Evolutionary conservation across 441 rosid species (phyloP), one percentile per base, ranked within the genome.

Genomic region (Gossypium aridum): DNA sequence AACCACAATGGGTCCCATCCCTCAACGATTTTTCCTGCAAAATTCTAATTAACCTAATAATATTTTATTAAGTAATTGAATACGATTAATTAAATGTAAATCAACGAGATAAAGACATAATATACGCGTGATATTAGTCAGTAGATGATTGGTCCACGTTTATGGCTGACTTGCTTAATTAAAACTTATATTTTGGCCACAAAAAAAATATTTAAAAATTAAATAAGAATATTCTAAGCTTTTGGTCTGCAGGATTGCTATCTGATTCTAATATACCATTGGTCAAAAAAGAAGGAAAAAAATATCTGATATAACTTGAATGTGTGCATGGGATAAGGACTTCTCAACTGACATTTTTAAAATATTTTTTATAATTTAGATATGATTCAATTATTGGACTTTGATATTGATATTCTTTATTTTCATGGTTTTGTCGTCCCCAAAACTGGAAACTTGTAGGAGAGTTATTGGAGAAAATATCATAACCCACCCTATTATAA

Each of bases 91-190:
- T 65, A 3, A 77, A 62, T 14, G 28, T 53, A 49, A 69, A 77
- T 65, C 3, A 77, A 56, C 7, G 39, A 7, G 74, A 59, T 20
- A 56, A 5, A 14, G 57, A 60, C 4, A 14, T 14, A 62, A 13
- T 2, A 17, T 62, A 26, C 78, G 86, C 79, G 83, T 82, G 5
- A 10, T 14, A 79, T 43, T 17, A 14, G 83, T 79, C 83, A 25
- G 3, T 0, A 17, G 4, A 2, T 70, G 62, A 57, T 77, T 83
- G 86, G 86, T 53, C 78, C 88, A 83, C 83, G 83, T 76, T 28
- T 4, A 19, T 2, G 3, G 3, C 17, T 0, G 20, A 12, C 10
- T 37, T 37, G 12, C 45, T 37, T 7, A 37, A 37, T 37, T 7
- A 37, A 37, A 26, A 17, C 64, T 60, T 4, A 13, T 8, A 2